Percentiles rank a stretch among this genome's conserved stretches.
Evolutionary conservation across 2,329 filamentous ascomycete species (phyloP).

Genomic region (Mollisiaceae sp.): DNA sequence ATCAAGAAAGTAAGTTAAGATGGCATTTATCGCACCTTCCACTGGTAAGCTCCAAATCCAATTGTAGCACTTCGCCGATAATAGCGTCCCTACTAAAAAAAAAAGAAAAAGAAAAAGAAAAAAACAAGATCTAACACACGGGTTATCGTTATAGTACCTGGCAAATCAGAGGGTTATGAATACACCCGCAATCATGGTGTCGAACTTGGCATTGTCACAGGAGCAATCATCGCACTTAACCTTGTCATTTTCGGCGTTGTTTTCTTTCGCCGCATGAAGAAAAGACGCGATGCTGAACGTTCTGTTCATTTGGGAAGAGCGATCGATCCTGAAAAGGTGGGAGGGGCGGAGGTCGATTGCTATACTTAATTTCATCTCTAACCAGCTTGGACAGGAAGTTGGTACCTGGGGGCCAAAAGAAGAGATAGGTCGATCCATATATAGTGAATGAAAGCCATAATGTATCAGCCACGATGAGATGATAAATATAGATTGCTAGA

Average conservation of each 20-base stretch:
- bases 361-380: too few species aligned
- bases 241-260: not conserved
- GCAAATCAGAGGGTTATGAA: not conserved
- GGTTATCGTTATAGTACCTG: too few species aligned
- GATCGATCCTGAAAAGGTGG: not conserved
- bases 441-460: too few species aligned
- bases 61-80: too few species aligned
- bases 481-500: too few species aligned
- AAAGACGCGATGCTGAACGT: not conserved
- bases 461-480: too few species aligned
- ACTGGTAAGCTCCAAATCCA: too few species aligned
- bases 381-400: too few species aligned
- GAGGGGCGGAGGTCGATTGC: too few species aligned
- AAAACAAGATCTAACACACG: not conserved
- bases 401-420: too few species aligned
- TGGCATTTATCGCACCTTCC: not conserved
- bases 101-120: too few species aligned
- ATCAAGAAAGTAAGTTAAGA: not conserved
- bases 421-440: too few species aligned
- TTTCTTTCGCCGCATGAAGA: not conserved
- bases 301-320: not conserved
- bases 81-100: not conserved
- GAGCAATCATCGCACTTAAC: not conserved
- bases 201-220: not conserved
- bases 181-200: not conserved